Conservation (phyloP, 2,329 filamentous ascomycete species). For the Fusarium lyarnte region DNA sequence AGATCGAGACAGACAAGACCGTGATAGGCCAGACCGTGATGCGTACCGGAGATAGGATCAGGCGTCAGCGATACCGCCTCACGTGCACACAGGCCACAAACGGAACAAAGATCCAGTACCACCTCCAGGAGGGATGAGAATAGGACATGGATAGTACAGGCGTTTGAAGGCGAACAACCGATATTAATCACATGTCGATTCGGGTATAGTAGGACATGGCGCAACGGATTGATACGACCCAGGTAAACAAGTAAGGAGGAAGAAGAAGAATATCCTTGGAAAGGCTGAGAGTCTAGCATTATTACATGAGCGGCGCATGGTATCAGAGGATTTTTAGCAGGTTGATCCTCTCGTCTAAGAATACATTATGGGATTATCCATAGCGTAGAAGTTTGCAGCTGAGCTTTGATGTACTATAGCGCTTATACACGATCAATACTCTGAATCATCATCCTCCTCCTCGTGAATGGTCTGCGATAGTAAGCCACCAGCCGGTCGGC, state of each 20-base stretch:
- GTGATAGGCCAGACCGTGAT: slow-evolving; percentile 60
- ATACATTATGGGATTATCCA: slow-evolving; percentile 15
- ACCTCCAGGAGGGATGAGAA: not conserved
- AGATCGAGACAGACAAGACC: slow-evolving; percentile 57
- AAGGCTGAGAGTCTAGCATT: slow-evolving; percentile 17
- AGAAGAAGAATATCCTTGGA: slow-evolving; percentile 13
- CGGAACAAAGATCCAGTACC: not conserved
- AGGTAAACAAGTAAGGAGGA: not conserved
- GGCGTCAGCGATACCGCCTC: not conserved
- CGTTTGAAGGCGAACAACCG: slow-evolving; percentile 26
- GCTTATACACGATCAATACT: slow-evolving; percentile 37
- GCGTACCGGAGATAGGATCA: slow-evolving; percentile 58
- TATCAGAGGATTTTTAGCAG: not conserved
- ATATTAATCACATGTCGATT: slow-evolving; percentile 19
- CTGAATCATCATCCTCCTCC: slow-evolving; percentile 74
- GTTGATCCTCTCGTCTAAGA: slow-evolving; percentile 4
- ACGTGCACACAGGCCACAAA: not conserved
- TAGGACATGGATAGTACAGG: slow-evolving; percentile 6
- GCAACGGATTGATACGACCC: slow-evolving; percentile 29
- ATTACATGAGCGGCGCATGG: slow-evolving; percentile 15
- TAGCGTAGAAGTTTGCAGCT: slow-evolving; percentile 6
- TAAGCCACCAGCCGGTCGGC: slow-evolving; percentile 59
- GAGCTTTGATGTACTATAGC: not conserved
- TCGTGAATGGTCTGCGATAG: slow-evolving; percentile 76
- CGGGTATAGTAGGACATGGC: slow-evolving; percentile 22